These are phyloP conservation scores for Tolypocladium endophyticum DNA, from an alignment of 2,329 filamentous ascomycete genomes.

Conservation along the genomic window DNA sequence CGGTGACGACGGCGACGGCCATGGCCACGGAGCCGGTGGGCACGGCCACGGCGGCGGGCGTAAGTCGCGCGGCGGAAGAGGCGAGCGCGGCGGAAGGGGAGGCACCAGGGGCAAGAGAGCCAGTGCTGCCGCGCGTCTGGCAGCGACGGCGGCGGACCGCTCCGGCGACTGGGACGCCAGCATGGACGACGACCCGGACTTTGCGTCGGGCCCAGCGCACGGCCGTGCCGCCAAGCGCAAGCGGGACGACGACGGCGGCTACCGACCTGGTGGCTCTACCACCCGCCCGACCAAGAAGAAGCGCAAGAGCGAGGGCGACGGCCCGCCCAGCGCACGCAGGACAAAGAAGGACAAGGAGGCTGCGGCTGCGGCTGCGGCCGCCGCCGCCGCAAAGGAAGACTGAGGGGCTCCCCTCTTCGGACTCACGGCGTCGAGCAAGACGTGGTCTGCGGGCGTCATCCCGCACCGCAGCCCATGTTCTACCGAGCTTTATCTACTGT, in stretches of 20 bases:
- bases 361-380: slow-evolving; percentile 1
- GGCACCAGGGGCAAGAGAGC: slow-evolving; percentile 26
- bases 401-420: slow-evolving; percentile 11
- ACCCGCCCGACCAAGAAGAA: slow-evolving; percentile 46
- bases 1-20: slow-evolving; percentile 11
- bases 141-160: slow-evolving; percentile 8
- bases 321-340: slow-evolving; percentile 21
- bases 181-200: slow-evolving; percentile 28
- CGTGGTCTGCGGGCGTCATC: background rate
- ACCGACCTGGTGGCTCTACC: slow-evolving; percentile 46
- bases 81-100: slow-evolving; percentile 26
- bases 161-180: slow-evolving; percentile 20
- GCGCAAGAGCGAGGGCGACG: slow-evolving; percentile 42
- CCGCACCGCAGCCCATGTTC: background rate
- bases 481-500: background rate
- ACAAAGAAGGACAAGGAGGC: slow-evolving; percentile 21
- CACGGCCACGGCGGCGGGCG: slow-evolving; percentile 16
- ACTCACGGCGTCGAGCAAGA: background rate
- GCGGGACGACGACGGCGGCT: slow-evolving; percentile 49
- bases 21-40: slow-evolving; percentile 11
- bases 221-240: slow-evolving; percentile 34
- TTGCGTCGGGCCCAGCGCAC: slow-evolving; percentile 19
- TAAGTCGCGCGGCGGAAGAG: slow-evolving; percentile 22
- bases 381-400: slow-evolving; percentile 14
- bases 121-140: slow-evolving; percentile 11